A percentile compares a stretch with the other conserved stretches of the same genome.
These are phyloP conservation scores for Athelia psychrophila DNA, from an alignment of 1,284 basidiomycete genomes.

Conservation along the genomic window DNA sequence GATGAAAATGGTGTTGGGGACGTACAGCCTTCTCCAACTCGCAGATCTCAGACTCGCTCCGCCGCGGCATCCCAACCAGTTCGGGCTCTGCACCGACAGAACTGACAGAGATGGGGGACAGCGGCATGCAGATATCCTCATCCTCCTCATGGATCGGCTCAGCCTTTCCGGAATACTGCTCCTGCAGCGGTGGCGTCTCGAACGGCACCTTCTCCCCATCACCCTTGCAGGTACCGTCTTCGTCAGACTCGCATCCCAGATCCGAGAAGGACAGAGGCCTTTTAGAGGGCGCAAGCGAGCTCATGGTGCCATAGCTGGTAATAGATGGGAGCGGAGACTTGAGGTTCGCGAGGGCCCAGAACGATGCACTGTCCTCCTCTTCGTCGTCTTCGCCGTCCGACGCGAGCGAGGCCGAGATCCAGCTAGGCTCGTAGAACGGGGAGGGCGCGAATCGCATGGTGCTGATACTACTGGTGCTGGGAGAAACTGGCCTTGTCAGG, in stretches of 20 bases:
- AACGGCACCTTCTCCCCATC: background rate
- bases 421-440: background rate
- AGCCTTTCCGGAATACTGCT: background rate
- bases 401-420: background rate
- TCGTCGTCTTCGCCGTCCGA: background rate
- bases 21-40: background rate
- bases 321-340: background rate
- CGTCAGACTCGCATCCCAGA: too few relatives aligned
- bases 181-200: background rate
- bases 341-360: background rate
- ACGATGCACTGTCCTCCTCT: background rate
- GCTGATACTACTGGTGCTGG: conserved; percentile 1
- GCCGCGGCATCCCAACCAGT: background rate
- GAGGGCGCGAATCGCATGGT: background rate
- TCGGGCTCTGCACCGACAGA: background rate
- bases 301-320: background rate
- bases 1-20: background rate
- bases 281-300: background rate
- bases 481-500: background rate
- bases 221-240: too few relatives aligned
- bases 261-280: too few relatives aligned
- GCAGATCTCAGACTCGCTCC: background rate
- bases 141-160: too few relatives aligned
- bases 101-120: background rate
- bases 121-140: background rate